Base-by-base conservation (phyloP, 2,329 filamentous ascomycete species). In the Talaromyces rugulosus region DNA sequence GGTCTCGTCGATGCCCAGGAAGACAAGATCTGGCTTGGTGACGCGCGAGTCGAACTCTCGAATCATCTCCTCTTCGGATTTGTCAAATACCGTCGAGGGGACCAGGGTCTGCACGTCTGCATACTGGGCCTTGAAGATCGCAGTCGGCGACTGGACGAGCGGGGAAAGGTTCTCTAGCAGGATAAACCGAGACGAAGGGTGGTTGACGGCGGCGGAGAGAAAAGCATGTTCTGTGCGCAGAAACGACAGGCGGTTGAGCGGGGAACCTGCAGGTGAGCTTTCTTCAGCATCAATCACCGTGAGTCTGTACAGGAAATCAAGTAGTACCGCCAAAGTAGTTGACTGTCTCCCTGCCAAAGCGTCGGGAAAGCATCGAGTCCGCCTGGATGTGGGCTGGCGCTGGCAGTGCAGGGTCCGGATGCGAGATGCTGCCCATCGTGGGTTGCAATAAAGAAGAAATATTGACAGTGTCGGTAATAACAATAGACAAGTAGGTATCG, bases 141-240 rank as follows among this genome's bases (percentile, higher is more conserved):
- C 80, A 8, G 83, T 75, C 6, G 82, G 77, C 40, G 86, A 82
- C 63, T 82, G 82, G 30, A 88, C 82, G 23, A 96, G 83, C 1
- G 94, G 93, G 30, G 88, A 86, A 60, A 96, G 85, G 69, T 91
- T 81, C 72, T 92, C 88, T 75, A 96, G 85, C 54, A 94, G 84
- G 55, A 99, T 76, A 78, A 97, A 96, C 33, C 73, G 77, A 42
- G 79, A 73, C 4, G 78, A 74, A 4, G 78, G 77, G 66, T 83
- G 80, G 56, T 74, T 76, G 59, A 83, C 70, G 27, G 81, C 81
- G 51, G 74, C 71, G n/a, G 77, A 77, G 50, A 82, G 74, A 67
- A 82, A 82, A 31, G 74, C 63, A 63, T 81, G 74, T 53, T 82
- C 78, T 31, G 75, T 73, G 23, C 80, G 79, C 54, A 82, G 69